These are phyloP conservation scores for Mayamaea pseudoterrestris DNA, from an alignment of 108 stramenopile genomes.

Conservation along the genomic window DNA sequence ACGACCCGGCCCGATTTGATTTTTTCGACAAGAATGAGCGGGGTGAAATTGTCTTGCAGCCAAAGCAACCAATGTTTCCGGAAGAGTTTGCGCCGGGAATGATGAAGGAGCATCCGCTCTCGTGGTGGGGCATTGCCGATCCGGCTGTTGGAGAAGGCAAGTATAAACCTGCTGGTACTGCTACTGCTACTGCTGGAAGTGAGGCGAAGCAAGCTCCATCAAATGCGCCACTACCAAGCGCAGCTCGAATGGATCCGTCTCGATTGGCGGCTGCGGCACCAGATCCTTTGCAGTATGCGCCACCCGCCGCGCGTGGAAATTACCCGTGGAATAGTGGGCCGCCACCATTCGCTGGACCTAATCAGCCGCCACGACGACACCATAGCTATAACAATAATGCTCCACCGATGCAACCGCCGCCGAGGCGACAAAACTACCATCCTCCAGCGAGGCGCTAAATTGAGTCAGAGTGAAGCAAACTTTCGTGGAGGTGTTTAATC, in stretches of 20 bases:
- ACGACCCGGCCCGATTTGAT: constrained; percentile 9
- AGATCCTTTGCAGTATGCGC: neutral
- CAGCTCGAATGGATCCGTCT: neutral
- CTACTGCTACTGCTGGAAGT: neutral
- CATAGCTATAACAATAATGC: neutral
- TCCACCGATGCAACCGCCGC: no score
- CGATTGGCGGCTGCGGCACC: neutral
- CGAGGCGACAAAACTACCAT: no score
- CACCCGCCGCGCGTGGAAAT: neutral
- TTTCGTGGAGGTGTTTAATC: no score
- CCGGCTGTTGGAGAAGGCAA: constrained; percentile 11
- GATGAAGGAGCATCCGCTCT: constrained; percentile 27
- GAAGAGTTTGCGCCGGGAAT: constrained; percentile 42
- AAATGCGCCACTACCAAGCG: neutral
- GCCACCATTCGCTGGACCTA: no score
- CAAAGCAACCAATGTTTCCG: constrained; percentile 43
- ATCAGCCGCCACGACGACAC: neutral
- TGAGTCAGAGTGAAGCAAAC: no score
- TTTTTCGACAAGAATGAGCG: constrained; percentile 36
- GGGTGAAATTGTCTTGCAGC: constrained; percentile 31
- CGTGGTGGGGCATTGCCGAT: constrained; percentile 61
- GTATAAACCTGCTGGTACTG: neutral
- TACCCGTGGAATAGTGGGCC: neutral
- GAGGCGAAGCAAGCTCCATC: neutral
- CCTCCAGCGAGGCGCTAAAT: no score